These are phyloP conservation scores for Micromonas commoda DNA, from an alignment of 139 green algal genomes.

Conservation along the genomic window DNA sequence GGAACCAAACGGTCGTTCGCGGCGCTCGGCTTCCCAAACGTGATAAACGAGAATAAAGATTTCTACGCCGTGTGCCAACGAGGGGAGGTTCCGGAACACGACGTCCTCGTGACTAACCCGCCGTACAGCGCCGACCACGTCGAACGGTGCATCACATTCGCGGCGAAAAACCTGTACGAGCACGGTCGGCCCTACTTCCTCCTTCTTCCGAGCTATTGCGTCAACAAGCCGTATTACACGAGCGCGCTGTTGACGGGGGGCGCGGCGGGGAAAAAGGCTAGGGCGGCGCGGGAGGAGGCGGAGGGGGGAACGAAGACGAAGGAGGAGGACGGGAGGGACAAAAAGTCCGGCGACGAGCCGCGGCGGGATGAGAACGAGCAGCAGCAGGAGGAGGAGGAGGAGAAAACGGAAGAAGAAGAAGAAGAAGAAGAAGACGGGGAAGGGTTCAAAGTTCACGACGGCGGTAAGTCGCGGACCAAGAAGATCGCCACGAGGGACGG, in stretches of 20 bases:
- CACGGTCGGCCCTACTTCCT: constrained; percentile 32
- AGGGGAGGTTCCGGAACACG: constrained; percentile 30
- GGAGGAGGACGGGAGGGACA: background rate
- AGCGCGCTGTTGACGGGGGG: constrained; percentile 9
- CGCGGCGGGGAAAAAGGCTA: background rate
- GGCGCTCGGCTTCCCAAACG: constrained; percentile 30
- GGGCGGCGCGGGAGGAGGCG: background rate
- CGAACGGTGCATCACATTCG: constrained; percentile 27
- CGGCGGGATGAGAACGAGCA: background rate
- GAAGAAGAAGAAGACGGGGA: constrained; percentile 1
- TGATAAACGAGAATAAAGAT: constrained; percentile 36
- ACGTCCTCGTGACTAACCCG: constrained; percentile 38
- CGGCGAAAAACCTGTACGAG: constrained; percentile 8
- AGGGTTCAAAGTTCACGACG: constrained; percentile 1
- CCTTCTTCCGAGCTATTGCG: constrained; percentile 31
- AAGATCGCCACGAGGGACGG: no score
- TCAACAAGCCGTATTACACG: constrained; percentile 16
- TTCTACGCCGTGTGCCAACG: constrained; percentile 29
- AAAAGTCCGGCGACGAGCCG: background rate
- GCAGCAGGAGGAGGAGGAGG: background rate
- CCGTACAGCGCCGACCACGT: constrained; percentile 37
- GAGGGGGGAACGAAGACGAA: background rate
- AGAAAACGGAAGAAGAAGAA: background rate
- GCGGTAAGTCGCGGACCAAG: no score
- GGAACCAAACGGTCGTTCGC: background rate